Evolutionary conservation across 352 stramenopile genomes (phyloP).

Genomic region (Pythium utonaiense): DNA sequence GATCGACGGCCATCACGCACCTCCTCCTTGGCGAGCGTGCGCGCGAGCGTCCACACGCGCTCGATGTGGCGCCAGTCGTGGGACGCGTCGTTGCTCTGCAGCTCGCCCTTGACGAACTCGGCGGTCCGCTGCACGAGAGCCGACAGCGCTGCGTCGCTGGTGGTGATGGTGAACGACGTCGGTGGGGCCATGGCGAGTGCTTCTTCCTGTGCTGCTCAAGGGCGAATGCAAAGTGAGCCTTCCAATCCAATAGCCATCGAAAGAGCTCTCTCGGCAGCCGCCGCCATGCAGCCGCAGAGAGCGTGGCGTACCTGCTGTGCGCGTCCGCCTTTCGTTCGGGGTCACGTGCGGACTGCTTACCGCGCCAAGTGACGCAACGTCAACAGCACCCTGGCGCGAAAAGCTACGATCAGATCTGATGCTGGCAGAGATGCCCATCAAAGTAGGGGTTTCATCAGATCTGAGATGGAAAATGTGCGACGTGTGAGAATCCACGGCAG

Average conservation of each 20-base stretch:
- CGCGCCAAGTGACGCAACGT: slow-evolving; percentile 18
- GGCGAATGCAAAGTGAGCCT: neutral
- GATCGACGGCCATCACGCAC: slow-evolving; percentile 29
- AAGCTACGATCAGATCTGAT: neutral
- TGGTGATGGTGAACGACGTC: slow-evolving; percentile 21
- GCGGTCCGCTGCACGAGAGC: slow-evolving; percentile 64
- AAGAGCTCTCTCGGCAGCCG: no score
- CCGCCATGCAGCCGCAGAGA: no score
- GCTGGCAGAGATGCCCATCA: neutral
- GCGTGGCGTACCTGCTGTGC: neutral
- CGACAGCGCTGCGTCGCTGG: slow-evolving; percentile 20
- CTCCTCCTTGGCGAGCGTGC: slow-evolving; percentile 73
- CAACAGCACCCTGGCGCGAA: slow-evolving; percentile 14
- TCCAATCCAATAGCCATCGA: neutral
- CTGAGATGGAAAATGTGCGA: neutral
- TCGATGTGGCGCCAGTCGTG: slow-evolving; percentile 89
- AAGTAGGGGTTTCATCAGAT: neutral
- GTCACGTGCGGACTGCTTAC: slow-evolving; percentile 1
- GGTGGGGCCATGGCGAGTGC: slow-evolving; percentile 16
- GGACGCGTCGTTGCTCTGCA: slow-evolving; percentile 76
- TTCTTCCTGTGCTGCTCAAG: neutral
- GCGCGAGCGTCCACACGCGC: slow-evolving; percentile 77
- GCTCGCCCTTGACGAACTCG: slow-evolving; percentile 67
- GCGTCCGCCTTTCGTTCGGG: neutral
- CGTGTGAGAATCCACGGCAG: neutral